Percentiles rank a stretch among this genome's conserved stretches.
phyloP scores from a whole-genome alignment of 139 green algal genomes.

The Chlamydomonas sp. region DNA sequence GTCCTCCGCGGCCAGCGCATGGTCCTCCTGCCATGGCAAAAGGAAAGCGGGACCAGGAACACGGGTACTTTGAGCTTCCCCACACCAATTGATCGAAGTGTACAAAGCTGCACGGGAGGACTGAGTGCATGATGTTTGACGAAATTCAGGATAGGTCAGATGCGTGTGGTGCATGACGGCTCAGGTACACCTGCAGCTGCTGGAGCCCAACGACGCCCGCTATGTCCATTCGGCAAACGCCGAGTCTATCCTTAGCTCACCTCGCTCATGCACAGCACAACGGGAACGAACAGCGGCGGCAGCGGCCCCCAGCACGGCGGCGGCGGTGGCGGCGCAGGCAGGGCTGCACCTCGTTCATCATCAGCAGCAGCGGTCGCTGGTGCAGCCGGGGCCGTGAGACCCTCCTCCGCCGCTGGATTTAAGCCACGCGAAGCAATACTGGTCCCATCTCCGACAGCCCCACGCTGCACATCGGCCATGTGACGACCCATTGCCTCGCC shows the following conservation, averaged over 20 bases:
- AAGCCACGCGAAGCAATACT: too few species aligned
- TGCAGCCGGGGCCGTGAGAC: too few species aligned
- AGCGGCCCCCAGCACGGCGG: not conserved
- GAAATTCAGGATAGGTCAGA: too few species aligned
- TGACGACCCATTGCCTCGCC: too few species aligned
- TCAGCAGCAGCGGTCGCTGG: not conserved
- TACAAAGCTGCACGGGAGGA: too few species aligned
- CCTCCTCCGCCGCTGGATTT: too few species aligned
- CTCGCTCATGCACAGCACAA: conserved; percentile 67
- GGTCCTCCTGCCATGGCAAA: conserved; percentile 38
- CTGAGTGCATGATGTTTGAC: too few species aligned
- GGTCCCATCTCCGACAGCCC: too few species aligned
- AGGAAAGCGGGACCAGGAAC: too few species aligned
- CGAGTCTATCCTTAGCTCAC: not conserved
- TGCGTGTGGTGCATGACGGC: not conserved
- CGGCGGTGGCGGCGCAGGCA: not conserved
- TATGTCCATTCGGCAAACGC: not conserved
- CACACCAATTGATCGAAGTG: too few species aligned
- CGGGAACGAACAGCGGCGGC: conserved; percentile 71
- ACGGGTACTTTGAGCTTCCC: too few species aligned
- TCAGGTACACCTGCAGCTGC: not conserved
- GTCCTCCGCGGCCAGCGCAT: conserved; percentile 64
- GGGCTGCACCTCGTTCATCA: not conserved
- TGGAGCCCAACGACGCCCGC: not conserved
- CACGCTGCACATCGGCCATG: too few species aligned